Evolutionary conservation across 2,329 filamentous ascomycete genomes (phyloP).

Genomic region (Kalaharituber pfeilii): DNA sequence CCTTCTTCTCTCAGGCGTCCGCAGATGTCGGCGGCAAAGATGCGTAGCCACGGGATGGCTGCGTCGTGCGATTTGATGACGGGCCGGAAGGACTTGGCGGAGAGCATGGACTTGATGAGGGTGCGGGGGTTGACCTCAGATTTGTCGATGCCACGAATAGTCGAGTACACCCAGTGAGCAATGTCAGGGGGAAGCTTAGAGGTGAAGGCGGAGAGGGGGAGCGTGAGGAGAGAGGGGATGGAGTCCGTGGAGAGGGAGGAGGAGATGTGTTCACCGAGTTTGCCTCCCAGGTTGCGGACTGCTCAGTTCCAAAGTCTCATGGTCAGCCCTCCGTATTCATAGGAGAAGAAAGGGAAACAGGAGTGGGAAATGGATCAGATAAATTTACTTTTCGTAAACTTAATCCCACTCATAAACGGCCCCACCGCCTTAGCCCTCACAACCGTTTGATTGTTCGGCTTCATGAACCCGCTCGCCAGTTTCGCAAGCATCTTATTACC

Average conservation of each 20-base stretch:
- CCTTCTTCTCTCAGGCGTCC: constrained; percentile 80
- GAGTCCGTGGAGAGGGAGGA: constrained; percentile 65
- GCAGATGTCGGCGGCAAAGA: constrained; percentile 84
- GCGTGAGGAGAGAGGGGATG: constrained; percentile 54
- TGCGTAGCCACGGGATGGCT: constrained; percentile 67
- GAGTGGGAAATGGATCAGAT: neutral
- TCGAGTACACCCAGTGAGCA: constrained; percentile 67
- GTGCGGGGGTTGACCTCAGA: constrained; percentile 82
- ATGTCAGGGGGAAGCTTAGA: constrained; percentile 66
- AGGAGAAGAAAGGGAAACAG: no score
- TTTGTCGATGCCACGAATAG: constrained; percentile 66
- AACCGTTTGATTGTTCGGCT: constrained; percentile 89
- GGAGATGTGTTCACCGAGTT: constrained; percentile 73
- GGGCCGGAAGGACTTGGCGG: constrained; percentile 84
- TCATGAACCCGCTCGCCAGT: constrained; percentile 75
- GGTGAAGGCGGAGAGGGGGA: constrained; percentile 60
- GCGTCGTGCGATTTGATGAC: constrained; percentile 62
- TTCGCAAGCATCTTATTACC: constrained; percentile 93
- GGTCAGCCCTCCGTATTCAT: no score
- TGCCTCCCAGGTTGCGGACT: constrained; percentile 79
- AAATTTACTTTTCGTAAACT: constrained; percentile 61
- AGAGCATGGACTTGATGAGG: constrained; percentile 93
- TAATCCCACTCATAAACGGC: constrained; percentile 66
- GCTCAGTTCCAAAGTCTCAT: neutral
- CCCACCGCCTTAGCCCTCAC: constrained; percentile 68